Percentiles rank a stretch among this genome's conserved stretches.
phyloP scores from a whole-genome alignment of 495 filamentous ascomycete species.

The Podospora bellae-mahoneyi region DNA sequence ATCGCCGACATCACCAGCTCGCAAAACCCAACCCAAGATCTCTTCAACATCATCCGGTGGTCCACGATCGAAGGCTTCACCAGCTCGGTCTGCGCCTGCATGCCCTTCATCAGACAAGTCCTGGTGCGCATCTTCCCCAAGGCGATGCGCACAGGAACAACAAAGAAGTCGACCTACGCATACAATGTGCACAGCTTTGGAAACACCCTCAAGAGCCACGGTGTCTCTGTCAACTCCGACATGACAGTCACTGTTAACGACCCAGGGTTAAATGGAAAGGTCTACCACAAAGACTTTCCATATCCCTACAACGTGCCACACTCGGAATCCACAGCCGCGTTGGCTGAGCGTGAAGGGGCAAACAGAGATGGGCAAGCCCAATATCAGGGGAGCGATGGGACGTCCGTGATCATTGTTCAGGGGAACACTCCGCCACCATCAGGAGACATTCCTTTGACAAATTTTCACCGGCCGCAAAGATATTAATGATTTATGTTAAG shows the following conservation, averaged over 20 bases:
- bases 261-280: not conserved
- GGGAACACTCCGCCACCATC: not conserved
- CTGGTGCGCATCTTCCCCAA: conserved; percentile 25
- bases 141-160: not conserved
- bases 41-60: conserved; percentile 25
- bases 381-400: not conserved
- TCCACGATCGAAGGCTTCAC: conserved; percentile 30
- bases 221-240: not conserved
- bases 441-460: not conserved
- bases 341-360: not conserved
- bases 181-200: not conserved
- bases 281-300: not conserved
- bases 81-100: conserved; percentile 31
- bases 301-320: not conserved
- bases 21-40: conserved; percentile 15
- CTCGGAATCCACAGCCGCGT: not conserved
- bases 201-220: not conserved
- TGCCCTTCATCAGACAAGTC: conserved; percentile 28
- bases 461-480: not conserved
- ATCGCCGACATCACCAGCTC: conserved; percentile 9
- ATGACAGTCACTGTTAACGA: not conserved
- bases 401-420: not conserved
- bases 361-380: not conserved
- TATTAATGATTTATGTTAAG: not conserved
- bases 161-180: not conserved